Conservation (phyloP, 768 basidiomycete genomes). For the Mycena venus region DNA sequence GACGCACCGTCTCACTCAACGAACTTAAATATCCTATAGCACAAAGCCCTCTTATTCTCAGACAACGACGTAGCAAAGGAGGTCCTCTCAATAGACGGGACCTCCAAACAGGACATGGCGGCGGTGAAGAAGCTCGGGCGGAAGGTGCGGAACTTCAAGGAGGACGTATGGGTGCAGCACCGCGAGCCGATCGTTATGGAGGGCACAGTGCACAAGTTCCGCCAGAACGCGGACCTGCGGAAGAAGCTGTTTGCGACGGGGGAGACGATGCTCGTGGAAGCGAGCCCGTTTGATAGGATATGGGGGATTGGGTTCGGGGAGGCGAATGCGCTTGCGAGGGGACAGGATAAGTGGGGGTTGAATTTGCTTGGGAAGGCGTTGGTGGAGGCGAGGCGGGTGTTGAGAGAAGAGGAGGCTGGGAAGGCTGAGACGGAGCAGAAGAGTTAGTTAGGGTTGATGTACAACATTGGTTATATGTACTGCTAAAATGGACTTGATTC, state of each 20-base stretch:
- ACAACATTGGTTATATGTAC: background rate
- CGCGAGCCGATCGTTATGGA: constrained; percentile 65
- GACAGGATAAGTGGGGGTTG: constrained; percentile 63
- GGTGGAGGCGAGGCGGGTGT: constrained; percentile 51
- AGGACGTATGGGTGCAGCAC: constrained; percentile 59
- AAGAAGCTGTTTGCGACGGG: constrained; percentile 61
- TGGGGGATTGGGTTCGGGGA: constrained; percentile 74
- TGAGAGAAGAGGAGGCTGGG: constrained; percentile 46
- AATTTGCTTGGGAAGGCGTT: constrained; percentile 69
- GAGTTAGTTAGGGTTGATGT: background rate
- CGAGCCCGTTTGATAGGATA: constrained; percentile 70
- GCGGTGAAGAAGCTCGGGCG: constrained; percentile 68
- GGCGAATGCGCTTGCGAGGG: constrained; percentile 57
- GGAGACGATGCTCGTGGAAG: constrained; percentile 64
- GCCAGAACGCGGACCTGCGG: constrained; percentile 58
- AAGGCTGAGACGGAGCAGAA: background rate
- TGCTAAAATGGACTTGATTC: background rate
- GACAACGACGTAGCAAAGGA: constrained; percentile 58
- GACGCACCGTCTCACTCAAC: background rate
- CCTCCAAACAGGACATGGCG: constrained; percentile 51
- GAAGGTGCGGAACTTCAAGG: constrained; percentile 62
- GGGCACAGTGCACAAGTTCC: constrained; percentile 69
- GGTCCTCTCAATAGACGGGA: constrained; percentile 53
- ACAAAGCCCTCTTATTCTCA: constrained; percentile 69
- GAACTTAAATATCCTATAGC: constrained; percentile 26